Evolutionary conservation across 2,329 filamentous ascomycete genomes (phyloP), one percentile per base, ranked within the genome.

Genomic region (Elsinoe fawcettii): DNA sequence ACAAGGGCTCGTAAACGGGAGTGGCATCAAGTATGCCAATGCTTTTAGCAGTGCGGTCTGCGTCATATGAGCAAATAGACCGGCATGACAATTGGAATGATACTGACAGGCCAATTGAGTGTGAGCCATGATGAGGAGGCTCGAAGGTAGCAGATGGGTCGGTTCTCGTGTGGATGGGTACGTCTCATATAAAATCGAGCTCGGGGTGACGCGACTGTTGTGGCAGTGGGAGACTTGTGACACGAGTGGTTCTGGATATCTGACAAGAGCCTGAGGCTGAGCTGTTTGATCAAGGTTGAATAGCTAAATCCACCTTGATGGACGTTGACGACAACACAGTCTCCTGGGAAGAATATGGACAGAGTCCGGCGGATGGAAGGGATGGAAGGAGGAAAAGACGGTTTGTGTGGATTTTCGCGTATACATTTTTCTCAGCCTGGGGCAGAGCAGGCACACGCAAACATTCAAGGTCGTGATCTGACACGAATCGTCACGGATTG

Each of bases 1-100:
- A 77, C 69, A 97, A 81, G 69, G 86, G 77, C 73, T 88, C 82
- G 76, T 99, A 99, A 69, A 86, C 82, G 61, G 93, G 93, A 65
- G 85, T 88, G 68, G 90, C 90, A 78, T 97, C 88, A 75, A 95
- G 84, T 74, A 97, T 80, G 69, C 91, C 91, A 78, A 99, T 91
- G 74, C 85, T 86, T 84, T 96, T 97, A 76, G 91, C 87, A 74
- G 93, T 96, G 77, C 93, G 90, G 81, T 88, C 82, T 85, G 64
- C 30, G 43, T 46, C 51, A 36, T 22, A 39, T 61, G 39, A 63
- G 54, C 59, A 37, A n/a, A 37, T 4, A 37, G 5, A 4, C 34
- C 34, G 14, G 14, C 14, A 37, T 6, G 6, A n/a, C 14, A 14
- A 3, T n/a, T 14, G 9, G 3, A 20, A 22, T 14, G 20, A 7